Conservation (phyloP, 1,284 basidiomycete species). For the Leccinum fuscescens region DNA sequence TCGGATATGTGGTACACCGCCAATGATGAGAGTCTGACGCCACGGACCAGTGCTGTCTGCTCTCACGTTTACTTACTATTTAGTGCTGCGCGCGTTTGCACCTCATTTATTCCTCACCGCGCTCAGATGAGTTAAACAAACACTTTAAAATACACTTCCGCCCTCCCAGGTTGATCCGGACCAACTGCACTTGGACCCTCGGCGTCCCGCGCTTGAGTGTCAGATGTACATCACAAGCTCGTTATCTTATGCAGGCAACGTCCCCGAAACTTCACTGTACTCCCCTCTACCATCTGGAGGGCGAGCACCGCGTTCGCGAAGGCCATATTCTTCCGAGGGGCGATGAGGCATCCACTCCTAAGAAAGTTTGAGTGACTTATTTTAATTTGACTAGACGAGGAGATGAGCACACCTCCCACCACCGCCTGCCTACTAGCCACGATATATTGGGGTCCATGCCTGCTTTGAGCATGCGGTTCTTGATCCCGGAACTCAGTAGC, state of each 20-base stretch:
- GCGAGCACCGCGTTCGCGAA: conserved; percentile 41
- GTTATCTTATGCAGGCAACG: conserved; percentile 29
- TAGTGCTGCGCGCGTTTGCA: conserved; percentile 13
- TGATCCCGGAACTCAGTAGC: conserved; percentile 79
- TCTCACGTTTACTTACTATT: conserved; percentile 16
- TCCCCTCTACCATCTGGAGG: conserved; percentile 36
- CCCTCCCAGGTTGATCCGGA: not conserved
- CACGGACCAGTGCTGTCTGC: not conserved
- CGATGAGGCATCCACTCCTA: conserved; percentile 62
- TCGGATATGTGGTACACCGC: not conserved
- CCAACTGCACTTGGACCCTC: not conserved
- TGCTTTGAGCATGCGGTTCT: conserved; percentile 74
- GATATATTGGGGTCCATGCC: conserved; percentile 62
- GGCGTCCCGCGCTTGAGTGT: not conserved
- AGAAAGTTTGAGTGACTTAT: conserved; percentile 21
- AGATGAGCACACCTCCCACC: conserved; percentile 71
- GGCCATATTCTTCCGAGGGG: conserved; percentile 48
- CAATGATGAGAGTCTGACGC: not conserved
- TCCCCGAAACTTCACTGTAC: conserved; percentile 41
- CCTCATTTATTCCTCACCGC: conserved; percentile 26
- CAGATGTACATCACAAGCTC: not conserved
- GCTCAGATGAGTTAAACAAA: conserved; percentile 8
- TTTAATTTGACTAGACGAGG: conserved; percentile 15
- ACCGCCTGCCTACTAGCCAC: conserved; percentile 58
- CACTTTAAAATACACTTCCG: not conserved